phyloP scores from a whole-genome alignment of 768 basidiomycete genomes.

The Naganishia friedmannii region DNA sequence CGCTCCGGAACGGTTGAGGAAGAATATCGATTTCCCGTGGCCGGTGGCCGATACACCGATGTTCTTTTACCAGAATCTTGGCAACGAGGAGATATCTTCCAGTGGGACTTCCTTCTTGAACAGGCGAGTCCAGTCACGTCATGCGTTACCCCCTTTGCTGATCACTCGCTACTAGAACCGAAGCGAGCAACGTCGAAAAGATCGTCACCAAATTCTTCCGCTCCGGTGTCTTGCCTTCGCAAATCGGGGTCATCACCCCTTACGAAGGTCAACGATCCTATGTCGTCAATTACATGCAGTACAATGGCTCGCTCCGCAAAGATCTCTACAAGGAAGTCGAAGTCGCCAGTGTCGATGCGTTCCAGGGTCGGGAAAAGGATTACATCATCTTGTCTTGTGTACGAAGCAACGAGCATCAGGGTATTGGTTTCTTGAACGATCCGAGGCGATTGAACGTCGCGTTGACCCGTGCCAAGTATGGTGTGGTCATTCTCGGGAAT shows the following conservation, averaged over 20 bases:
- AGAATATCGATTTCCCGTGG: constrained; percentile 99
- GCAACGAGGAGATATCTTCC: constrained; percentile 97
- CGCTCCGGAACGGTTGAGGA: constrained; percentile 91
- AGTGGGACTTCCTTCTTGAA: constrained; percentile 98
- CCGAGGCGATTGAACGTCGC: constrained; percentile 95
- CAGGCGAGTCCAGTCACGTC: constrained; percentile 56
- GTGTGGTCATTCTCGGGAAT: constrained; percentile 98
- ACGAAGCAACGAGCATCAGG: constrained; percentile 97
- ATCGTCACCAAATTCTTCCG: constrained; percentile 99
- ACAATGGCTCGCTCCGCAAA: constrained; percentile 98
- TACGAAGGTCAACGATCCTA: constrained; percentile 99
- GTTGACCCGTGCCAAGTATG: constrained; percentile 94
- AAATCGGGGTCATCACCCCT: constrained; percentile 97
- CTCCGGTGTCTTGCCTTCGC: constrained; percentile 87
- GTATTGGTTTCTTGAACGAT: constrained; percentile 98
- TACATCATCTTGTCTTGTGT: constrained; percentile 98
- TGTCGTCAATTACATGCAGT: constrained; percentile 99
- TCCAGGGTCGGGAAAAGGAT: constrained; percentile 99
- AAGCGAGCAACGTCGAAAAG: constrained; percentile 98
- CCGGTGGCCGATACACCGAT: constrained; percentile 94
- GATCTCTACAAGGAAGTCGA: constrained; percentile 99
- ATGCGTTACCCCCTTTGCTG: not conserved
- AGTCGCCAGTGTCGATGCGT: constrained; percentile 97
- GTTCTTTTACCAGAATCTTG: constrained; percentile 99
- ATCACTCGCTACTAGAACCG: constrained; percentile 62